A percentile compares a stretch with the other conserved stretches of the same genome.
Conservation (phyloP, 129 eudicot genomes). For the Erigeron canadensis region DNA sequence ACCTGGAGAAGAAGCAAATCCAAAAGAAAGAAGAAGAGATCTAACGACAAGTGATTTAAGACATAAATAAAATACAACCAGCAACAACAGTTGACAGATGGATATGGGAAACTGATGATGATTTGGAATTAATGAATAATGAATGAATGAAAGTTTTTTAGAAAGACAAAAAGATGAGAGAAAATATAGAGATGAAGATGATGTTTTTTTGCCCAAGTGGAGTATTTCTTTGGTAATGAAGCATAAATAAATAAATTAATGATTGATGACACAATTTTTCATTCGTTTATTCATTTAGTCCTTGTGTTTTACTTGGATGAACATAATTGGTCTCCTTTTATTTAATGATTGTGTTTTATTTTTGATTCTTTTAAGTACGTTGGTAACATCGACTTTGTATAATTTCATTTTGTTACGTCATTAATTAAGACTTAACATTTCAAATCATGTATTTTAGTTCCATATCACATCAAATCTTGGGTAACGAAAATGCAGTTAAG, state of each 20-base stretch:
- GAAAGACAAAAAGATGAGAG: conserved; percentile 23
- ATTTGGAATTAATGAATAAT: conserved; percentile 1
- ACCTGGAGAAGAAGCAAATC: conserved; percentile 33
- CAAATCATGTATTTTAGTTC: too few relatives aligned
- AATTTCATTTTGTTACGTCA: too few relatives aligned
- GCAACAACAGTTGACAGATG: conserved; percentile 31
- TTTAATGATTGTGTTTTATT: too few relatives aligned
- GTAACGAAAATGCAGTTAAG: too few relatives aligned
- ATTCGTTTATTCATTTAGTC: background rate
- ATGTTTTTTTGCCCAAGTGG: conserved; percentile 37
- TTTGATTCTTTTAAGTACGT: too few relatives aligned
- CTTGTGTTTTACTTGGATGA: background rate
- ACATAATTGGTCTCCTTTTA: too few relatives aligned
- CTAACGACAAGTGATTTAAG: conserved; percentile 32
- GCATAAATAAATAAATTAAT: conserved; percentile 11
- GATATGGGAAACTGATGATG: background rate
- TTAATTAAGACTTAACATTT: too few relatives aligned
- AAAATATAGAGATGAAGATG: conserved; percentile 5
- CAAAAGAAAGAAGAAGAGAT: conserved; percentile 28
- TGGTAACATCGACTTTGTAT: too few relatives aligned
- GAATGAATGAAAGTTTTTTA: conserved; percentile 18
- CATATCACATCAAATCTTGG: too few relatives aligned
- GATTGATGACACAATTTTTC: too few relatives aligned
- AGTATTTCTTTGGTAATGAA: conserved; percentile 35
- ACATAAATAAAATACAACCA: conserved; percentile 33